Conservation (phyloP, 2,329 filamentous ascomycete species). For the Colletotrichum sp. region DNA sequence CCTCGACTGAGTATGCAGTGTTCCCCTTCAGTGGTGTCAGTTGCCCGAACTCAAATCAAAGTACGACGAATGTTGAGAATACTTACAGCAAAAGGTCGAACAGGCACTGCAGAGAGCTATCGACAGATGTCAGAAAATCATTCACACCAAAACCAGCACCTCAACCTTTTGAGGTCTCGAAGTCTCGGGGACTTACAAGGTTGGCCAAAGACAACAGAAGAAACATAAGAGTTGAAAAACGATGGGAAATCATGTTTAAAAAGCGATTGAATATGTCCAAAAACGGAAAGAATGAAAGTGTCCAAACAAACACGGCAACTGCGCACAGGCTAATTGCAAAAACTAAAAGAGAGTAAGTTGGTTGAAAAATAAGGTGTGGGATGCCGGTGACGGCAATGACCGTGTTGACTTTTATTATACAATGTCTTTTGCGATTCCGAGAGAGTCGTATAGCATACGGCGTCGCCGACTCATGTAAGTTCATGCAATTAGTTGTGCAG, state of each 20-base stretch:
- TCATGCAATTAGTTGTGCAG: background rate
- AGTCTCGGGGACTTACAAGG: background rate
- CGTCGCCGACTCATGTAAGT: background rate
- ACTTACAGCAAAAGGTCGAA: background rate
- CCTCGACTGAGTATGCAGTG: background rate
- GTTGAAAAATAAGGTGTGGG: background rate
- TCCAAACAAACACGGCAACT: too few species aligned
- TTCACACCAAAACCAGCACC: background rate
- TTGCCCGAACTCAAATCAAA: accelerated
- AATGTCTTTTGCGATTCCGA: background rate
- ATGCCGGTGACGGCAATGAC: background rate
- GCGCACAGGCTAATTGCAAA: background rate
- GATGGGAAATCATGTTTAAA: background rate
- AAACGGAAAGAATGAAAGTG: too few species aligned
- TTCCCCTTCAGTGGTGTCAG: background rate
- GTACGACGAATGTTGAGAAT: background rate
- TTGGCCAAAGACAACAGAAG: background rate
- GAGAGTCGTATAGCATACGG: background rate
- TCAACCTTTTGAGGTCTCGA: accelerated
- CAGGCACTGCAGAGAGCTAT: background rate
- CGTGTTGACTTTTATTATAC: background rate
- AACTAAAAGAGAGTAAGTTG: background rate
- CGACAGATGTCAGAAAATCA: background rate
- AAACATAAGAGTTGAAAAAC: background rate
- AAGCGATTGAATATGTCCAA: background rate